Percentiles rank a stretch among this genome's conserved stretches.
These are phyloP conservation scores for Melanogaster broomeanus DNA, from an alignment of 768 basidiomycete genomes.

Conservation along the genomic window DNA sequence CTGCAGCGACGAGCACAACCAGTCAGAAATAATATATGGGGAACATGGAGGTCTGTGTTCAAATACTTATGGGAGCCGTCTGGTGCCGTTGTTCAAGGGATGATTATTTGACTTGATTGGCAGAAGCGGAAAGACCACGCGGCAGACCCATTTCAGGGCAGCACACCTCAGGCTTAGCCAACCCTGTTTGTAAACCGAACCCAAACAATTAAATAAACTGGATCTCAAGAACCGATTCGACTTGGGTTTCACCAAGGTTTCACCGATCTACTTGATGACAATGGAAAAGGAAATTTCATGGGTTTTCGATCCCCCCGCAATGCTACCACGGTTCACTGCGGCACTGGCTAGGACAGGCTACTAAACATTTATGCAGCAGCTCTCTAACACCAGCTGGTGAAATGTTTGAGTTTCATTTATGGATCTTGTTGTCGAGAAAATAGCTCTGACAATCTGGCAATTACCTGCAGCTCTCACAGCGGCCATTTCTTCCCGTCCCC, in stretches of 20 bases:
- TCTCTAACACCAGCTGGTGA: constrained; percentile 28
- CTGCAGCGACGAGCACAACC: constrained; percentile 14
- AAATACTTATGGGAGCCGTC: constrained; percentile 32
- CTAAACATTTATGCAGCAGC: constrained; percentile 19
- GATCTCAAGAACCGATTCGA: too few species aligned
- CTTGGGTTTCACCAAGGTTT: constrained; percentile 5
- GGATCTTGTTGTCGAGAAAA: constrained; percentile 25
- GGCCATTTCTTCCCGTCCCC: constrained; percentile 23
- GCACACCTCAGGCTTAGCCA: too few species aligned
- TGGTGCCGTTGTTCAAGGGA: constrained; percentile 26
- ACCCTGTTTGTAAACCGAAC: constrained; percentile 14
- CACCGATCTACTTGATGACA: not conserved
- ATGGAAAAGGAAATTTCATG: constrained; percentile 12
- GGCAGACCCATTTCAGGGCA: constrained; percentile 23
- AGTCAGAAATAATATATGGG: constrained; percentile 32
- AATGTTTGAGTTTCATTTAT: constrained; percentile 34
- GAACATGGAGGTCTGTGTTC: constrained; percentile 28
- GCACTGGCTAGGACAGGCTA: constrained; percentile 8
- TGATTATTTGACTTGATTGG: constrained; percentile 26
- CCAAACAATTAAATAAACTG: too few species aligned
- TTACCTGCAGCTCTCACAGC: constrained; percentile 26
- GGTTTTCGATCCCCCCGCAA: constrained; percentile 1
- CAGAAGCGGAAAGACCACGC: constrained; percentile 28
- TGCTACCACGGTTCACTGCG: too few species aligned
- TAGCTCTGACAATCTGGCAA: not conserved